These are phyloP conservation scores for Pleodorina starrii DNA, from an alignment of 139 green algal species.

Conservation along the genomic window DNA sequence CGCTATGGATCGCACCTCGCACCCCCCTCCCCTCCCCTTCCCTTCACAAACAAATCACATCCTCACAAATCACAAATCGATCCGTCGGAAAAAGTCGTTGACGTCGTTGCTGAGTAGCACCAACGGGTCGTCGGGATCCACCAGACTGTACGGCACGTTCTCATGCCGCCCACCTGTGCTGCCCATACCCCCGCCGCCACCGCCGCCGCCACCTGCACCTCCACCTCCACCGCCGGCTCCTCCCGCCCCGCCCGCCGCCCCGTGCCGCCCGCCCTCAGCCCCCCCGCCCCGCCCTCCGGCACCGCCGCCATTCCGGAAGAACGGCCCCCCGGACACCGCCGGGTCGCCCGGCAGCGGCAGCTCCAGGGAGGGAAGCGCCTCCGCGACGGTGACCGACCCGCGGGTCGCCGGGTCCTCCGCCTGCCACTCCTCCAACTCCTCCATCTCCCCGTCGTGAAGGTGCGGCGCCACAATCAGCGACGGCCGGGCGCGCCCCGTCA, in stretches of 20 bases:
- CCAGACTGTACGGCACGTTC: not conserved
- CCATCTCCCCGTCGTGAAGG: slow-evolving; percentile 38
- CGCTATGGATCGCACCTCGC: too few relatives aligned
- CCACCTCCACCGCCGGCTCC: not conserved
- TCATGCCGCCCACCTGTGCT: not conserved
- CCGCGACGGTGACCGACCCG: slow-evolving; percentile 3
- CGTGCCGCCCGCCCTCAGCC: not conserved
- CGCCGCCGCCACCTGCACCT: not conserved
- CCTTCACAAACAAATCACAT: not conserved
- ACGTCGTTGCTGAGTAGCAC: slow-evolving; percentile 26
- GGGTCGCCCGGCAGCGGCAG: slow-evolving; percentile 28
- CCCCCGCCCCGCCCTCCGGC: not conserved
- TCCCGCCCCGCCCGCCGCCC: not conserved
- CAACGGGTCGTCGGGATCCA: slow-evolving; percentile 33
- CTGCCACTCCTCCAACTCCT: slow-evolving; percentile 43
- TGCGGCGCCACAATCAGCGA: slow-evolving; percentile 32
- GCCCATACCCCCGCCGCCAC: not conserved
- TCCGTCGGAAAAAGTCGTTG: slow-evolving; percentile 23
- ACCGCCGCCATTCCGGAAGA: not conserved
- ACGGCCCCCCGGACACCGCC: not conserved
- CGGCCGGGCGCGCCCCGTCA: slow-evolving; percentile 1
- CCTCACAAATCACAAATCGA: slow-evolving; percentile 16
- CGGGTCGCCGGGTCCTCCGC: not conserved
- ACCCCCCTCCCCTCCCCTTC: too few relatives aligned
- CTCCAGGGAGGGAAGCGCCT: slow-evolving; percentile 4